Base-by-base conservation (phyloP, 352 stramenopile species). In the Detonula confervacea region DNA sequence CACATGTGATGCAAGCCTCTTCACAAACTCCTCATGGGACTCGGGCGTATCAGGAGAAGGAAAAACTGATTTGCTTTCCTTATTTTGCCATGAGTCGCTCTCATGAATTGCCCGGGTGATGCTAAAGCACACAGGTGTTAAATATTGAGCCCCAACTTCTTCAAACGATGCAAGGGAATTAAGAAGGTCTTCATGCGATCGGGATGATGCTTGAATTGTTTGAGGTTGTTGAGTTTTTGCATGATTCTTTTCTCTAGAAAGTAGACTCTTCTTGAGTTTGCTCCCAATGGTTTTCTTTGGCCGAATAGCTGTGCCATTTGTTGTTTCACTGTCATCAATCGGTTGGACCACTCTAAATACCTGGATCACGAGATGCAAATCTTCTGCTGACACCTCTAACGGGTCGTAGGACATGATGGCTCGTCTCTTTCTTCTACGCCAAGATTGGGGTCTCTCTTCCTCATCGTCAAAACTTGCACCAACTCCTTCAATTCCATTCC, bases 341-440 rank as follows among this genome's bases (percentile, higher is more conserved):
- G 59, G 30, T 30, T 7, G 30, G 16, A 46, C 44, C n/a, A 29
- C 35, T 47, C 37, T 62, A 57, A 59, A 80, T 4, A 80, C 64
- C 39, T 84, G 77, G 55, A 86, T 69, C 33, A 79, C 78, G 18
- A 82, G 35, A 64, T 80, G 67, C 25, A 86, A 57, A 74, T 73
- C 25, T 5, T 42, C 20, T 5, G 11, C n/a, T 5, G 65, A 62
- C 0, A 83, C 29, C 39, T 82, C 64, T 9, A 81, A 65, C 27
- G 84, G 71, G 80, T 90, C 83, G 56, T 85, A 88, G 11, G 85
- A 84, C 81, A 92, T 90, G 3, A 94, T 77, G 12, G 89, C 85
- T 52, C 77, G 60, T 16, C 72, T 65, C 57, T 84, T 84, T 22
- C 77, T 72, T 22, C 70, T 68, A 20, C 69, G 56, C 77, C 77